Percentiles rank a stretch among this genome's conserved stretches.
Evolutionary conservation across 2,329 filamentous ascomycete genomes (phyloP).

Genomic region (Penicillium sp.): DNA sequence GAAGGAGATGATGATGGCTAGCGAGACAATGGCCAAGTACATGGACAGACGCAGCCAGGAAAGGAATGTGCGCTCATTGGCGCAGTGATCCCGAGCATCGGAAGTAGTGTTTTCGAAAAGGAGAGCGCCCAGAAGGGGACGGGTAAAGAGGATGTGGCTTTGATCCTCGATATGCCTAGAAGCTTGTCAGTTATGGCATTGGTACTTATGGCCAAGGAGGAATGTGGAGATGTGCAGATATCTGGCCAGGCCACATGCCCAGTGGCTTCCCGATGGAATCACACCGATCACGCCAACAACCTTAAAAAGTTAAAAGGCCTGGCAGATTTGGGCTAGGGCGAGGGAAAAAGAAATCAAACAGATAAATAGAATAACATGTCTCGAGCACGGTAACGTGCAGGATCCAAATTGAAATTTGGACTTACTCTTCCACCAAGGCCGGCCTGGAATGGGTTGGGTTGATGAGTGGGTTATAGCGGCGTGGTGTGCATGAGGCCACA

Average conservation of each 20-base stretch:
- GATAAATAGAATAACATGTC: background rate
- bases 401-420: constrained; percentile 10
- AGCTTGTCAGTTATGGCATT: background rate
- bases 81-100: constrained; percentile 70
- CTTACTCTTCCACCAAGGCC: constrained; percentile 57
- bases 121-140: constrained; percentile 63
- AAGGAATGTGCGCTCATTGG: constrained; percentile 76
- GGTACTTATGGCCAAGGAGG: background rate
- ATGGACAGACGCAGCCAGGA: constrained; percentile 88
- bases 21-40: constrained; percentile 87
- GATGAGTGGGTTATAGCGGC: constrained; percentile 58
- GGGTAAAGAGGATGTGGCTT: constrained; percentile 57
- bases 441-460: constrained; percentile 57
- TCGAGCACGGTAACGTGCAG: background rate
- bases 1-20: constrained; percentile 92
- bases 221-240: background rate
- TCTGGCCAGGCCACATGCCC: constrained; percentile 4
- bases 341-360: background rate
- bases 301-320: background rate
- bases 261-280: constrained; percentile 2
- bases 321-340: background rate
- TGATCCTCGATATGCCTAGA: constrained; percentile 39
- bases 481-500: constrained; percentile 21
- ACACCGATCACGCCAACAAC: background rate
- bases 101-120: constrained; percentile 71